Conservation (phyloP, 2,329 filamentous ascomycete species). For the Fusarium irregulare region DNA sequence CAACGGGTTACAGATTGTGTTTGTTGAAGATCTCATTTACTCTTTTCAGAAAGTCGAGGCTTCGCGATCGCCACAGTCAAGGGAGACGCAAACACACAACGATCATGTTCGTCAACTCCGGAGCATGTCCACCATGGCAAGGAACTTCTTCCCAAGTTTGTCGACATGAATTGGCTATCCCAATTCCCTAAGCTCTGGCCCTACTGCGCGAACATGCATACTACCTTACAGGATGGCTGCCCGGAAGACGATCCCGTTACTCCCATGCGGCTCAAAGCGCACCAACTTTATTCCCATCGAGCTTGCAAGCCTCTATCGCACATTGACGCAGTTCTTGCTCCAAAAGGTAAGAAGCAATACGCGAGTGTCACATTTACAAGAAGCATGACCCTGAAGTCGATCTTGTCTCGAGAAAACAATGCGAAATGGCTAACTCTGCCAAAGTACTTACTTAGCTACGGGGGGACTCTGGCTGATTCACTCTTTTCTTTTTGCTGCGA, state of each 20-base stretch:
- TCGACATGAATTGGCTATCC: constrained; percentile 7
- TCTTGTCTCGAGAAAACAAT: constrained; percentile 2
- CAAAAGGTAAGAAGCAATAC: neutral
- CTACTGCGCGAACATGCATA: neutral
- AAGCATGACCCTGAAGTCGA: neutral
- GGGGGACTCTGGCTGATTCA: constrained; percentile 1
- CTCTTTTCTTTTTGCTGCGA: constrained; percentile 19
- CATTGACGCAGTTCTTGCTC: neutral
- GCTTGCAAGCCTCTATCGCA: neutral
- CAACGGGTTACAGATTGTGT: constrained; percentile 29
- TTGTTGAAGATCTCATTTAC: constrained; percentile 17
- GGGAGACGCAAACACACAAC: neutral
- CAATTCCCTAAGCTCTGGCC: neutral
- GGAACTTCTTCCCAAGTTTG: neutral
- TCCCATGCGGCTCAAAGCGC: neutral
- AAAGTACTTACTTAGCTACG: constrained; percentile 11
- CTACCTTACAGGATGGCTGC: neutral
- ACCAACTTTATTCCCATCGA: neutral
- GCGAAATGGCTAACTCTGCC: neutral
- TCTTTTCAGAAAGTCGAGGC: neutral
- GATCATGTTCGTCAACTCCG: neutral
- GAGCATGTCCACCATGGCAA: neutral
- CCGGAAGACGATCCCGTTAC: neutral
- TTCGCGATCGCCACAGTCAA: neutral
- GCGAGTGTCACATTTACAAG: neutral